A percentile compares a stretch with the other conserved stretches of the same genome.
phyloP scores from a whole-genome alignment of 345 rosid species.

The Barbarea vulgaris region DNA sequence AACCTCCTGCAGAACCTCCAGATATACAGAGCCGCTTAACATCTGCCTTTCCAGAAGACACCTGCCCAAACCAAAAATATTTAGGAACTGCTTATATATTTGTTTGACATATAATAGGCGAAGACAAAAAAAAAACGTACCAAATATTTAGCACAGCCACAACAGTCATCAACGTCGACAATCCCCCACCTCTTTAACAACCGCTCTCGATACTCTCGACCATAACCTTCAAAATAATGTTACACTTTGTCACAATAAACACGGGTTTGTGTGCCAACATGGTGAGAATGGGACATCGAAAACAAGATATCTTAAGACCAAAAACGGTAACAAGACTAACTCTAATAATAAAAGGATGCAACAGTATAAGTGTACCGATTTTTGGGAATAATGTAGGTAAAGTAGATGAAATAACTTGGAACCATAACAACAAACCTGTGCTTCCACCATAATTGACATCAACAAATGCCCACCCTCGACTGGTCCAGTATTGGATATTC shows the following conservation, averaged over 20 bases:
- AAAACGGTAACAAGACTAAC: not conserved
- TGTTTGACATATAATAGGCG: constrained; percentile 2
- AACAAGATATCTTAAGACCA: not conserved
- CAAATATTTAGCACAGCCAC: constrained; percentile 90
- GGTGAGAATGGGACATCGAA: constrained; percentile 5
- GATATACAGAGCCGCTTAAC: constrained; percentile 79
- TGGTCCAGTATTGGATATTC: constrained; percentile 92
- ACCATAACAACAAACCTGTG: constrained; percentile 68
- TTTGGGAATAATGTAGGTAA: not conserved
- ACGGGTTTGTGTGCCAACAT: not conserved
- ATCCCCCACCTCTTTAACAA: constrained; percentile 80
- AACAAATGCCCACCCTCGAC: constrained; percentile 97
- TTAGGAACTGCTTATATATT: not conserved
- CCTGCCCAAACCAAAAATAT: constrained; percentile 48
- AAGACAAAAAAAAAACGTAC: constrained; percentile 42
- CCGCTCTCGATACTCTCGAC: constrained; percentile 92
- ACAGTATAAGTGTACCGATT: not conserved
- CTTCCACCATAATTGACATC: constrained; percentile 99
- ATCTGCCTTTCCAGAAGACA: constrained; percentile 78
- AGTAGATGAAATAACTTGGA: constrained; percentile 12
- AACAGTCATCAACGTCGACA: constrained; percentile 94
- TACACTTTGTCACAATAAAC: constrained; percentile 15
- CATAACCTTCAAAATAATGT: constrained; percentile 66
- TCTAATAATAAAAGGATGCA: not conserved
- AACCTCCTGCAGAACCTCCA: constrained; percentile 99